These are phyloP conservation scores for Colletotrichum chrysophilum DNA, from an alignment of 2,329 filamentous ascomycete genomes.

Conservation along the genomic window DNA sequence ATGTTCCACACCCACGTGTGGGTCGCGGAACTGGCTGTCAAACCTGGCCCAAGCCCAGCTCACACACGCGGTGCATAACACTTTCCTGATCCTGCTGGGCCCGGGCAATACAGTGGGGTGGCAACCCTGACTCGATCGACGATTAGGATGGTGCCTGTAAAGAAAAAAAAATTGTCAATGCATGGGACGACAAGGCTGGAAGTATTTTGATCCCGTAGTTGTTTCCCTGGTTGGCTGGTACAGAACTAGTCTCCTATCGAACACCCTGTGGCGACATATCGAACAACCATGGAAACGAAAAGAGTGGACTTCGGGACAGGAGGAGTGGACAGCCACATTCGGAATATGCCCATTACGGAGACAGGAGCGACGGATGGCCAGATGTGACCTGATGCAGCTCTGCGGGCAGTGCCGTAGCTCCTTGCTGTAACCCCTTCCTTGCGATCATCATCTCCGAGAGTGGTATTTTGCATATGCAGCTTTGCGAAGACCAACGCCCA, in stretches of 20 bases:
- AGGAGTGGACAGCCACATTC: not conserved
- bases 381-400: constrained; percentile 12
- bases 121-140: constrained; percentile 9
- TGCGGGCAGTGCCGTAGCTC: not conserved
- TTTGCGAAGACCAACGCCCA: not conserved
- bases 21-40: not conserved
- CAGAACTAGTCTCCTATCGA: not conserved
- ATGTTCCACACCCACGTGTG: not conserved
- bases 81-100: not conserved
- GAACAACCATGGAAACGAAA: not conserved
- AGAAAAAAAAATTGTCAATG: not conserved
- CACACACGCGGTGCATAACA: not conserved
- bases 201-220: not conserved
- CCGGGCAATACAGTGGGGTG: not conserved
- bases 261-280: not conserved
- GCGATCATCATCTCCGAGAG: constrained; percentile 9
- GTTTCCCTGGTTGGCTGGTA: not conserved
- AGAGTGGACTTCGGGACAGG: not conserved
- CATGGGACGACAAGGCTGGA: not conserved
- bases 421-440: not conserved
- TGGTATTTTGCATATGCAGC: constrained; percentile 2
- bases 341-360: constrained; percentile 3
- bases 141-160: not conserved
- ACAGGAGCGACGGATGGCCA: not conserved
- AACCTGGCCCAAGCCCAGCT: not conserved